Evolutionary conservation across 169 alveolate species (phyloP).

Genomic region (Babesia caballi): DNA sequence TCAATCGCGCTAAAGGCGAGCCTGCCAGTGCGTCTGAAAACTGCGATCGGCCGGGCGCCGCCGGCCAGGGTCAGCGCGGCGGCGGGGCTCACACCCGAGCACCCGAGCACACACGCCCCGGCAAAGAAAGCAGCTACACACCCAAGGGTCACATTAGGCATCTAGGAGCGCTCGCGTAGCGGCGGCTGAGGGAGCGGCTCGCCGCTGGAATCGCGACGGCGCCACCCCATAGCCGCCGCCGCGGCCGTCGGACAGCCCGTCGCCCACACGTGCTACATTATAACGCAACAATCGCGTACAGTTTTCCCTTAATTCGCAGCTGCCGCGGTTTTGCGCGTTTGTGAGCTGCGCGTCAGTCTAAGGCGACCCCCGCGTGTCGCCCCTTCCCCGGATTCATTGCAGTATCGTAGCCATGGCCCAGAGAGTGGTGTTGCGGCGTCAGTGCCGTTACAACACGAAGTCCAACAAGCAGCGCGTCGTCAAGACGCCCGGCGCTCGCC

Average conservation of each 20-base stretch:
- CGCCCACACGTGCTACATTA: too few species aligned
- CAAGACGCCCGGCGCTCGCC: conserved; percentile 87
- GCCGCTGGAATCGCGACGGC: not conserved
- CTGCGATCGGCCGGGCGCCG: not conserved
- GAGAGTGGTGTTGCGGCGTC: conserved; percentile 86
- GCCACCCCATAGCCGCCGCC: conserved; percentile 26
- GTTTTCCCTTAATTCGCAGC: conserved; percentile 1
- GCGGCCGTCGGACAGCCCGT: too few species aligned
- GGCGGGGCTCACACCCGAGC: not conserved
- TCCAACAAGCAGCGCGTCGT: conserved; percentile 84
- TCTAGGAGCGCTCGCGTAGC: not conserved
- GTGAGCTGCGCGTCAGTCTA: not conserved
- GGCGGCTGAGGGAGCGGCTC: not conserved
- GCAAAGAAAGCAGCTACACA: not conserved
- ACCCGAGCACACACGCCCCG: not conserved
- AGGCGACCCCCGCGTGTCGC: not conserved
- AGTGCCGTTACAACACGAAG: conserved; percentile 81
- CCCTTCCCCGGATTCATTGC: not conserved
- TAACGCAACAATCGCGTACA: too few species aligned
- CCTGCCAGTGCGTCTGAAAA: not conserved
- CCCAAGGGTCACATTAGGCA: not conserved
- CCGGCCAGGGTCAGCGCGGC: not conserved
- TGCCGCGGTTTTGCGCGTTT: not conserved
- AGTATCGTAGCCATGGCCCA: conserved; percentile 76
- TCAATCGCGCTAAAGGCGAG: conserved; percentile 40